Base-by-base conservation (phyloP, 805 yeast genomes). In the Wickerhamomyces alni region DNA sequence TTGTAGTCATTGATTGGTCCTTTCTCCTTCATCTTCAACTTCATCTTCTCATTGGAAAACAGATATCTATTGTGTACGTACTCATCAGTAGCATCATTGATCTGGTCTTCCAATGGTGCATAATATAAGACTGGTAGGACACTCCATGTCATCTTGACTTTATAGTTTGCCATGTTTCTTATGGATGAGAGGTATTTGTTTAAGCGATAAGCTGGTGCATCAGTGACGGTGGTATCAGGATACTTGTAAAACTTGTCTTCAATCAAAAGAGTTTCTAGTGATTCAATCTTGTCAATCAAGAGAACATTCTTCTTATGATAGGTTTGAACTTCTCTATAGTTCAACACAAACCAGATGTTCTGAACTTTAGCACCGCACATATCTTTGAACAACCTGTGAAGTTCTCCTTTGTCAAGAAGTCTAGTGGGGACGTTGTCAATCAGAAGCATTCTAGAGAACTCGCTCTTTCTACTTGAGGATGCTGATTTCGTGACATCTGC, bases 291-390 rank as follows among this genome's bases (percentile, higher is more conserved):
- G 17, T 56, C 40, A 6, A 68, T 52, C 1, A 58, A 46, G 2
- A 46, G 39, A 3, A 48, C 38, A 35, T 67, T 67, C 10, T 55
- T 47, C 2, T 50, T 45, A 17, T 66, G 61, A 16, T 61, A 45
- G 4, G 32, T 24, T 12, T 62, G 59, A 17, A 77, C 55, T n/a
- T 58, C 59, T 5, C 60, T 48, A 45, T 62, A 68, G 32, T 72
- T 64, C 36, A 70, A 66, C 30, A 81, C 68, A 40, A 78, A 74
- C 87, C 88, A 81, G 1, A 84, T 60, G 18, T 66, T 65, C 11
- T 67, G 64, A 2, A 83, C 68, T 1, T 75, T 74, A 1, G 80
- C 80, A 5, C 79, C 60, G 24, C 44, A 33, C 1, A 64, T 54
- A 2, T 58, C 48, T 38, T 50, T 44, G 30, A 60, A 57, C 18